Evolutionary conservation across 345 rosid species (phyloP), one percentile per base, ranked within the genome.

Genomic region (Capsella bursapastoris): DNA sequence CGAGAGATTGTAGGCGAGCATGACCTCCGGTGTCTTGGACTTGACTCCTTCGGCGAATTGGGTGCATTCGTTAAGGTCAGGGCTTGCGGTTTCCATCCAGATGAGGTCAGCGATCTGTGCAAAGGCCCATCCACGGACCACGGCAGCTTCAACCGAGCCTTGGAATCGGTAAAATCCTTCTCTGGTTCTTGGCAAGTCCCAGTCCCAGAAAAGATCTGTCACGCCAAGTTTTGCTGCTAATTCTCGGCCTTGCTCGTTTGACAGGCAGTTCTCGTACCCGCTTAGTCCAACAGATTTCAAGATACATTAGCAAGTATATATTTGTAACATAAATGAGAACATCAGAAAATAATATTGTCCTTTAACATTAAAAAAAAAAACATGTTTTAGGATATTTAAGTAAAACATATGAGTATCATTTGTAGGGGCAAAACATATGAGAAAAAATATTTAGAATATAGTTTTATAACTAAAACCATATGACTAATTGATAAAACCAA

Each of bases 71-170:
- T 78, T 85, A 68, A 89, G 65, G 75, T 96, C 92, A 0, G 98
- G 98, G 71, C 92, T 88, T 0, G 96, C 78, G 3, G 95, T 88
- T 84, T 96, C 99, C 99, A 92, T 92, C 98, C 99, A 92, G 8
- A 92, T 82, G 50, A 96, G 34, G 50, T 92, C 98, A 2, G 92
- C 86, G 18, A 89, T 89, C 5, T 86, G 86, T 2, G 97, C 93
- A n/a, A 92, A 96, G 32, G 98, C 95, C 89, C 92, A 78, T 3
- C 98, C 97, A 4, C 95, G 96, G 11, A 96, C 89, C 14, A 92
- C 68, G 0, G 98, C 98, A 1, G 97, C 97, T 76, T 34, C 57
- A 0, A 90, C 98, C 0, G 96, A 92, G 41, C 99, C 98, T 71
- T 88, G 82, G 78, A 92, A 96, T 72, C 99, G 77, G 63, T 96